Evolutionary conservation across 495 filamentous ascomycete species (phyloP).

Genomic region (Trypethelium eluteriae): DNA sequence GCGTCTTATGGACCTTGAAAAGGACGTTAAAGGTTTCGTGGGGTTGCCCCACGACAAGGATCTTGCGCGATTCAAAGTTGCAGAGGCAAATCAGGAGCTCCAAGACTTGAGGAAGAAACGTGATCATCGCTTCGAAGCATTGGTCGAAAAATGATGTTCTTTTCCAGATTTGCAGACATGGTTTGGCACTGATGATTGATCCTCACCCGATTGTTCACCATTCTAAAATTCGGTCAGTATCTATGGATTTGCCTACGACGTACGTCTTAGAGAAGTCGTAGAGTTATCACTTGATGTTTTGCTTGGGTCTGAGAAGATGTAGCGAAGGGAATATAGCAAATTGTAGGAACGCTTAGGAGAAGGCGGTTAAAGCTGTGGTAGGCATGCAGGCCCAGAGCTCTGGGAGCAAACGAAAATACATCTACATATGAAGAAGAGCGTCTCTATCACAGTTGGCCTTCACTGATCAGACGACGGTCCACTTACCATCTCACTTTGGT

Average conservation of each 20-base stretch:
- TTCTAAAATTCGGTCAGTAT: background rate
- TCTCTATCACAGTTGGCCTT: too few species aligned
- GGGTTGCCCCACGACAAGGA: slow-evolving; percentile 1
- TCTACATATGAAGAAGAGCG: too few species aligned
- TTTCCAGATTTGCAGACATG: too few species aligned
- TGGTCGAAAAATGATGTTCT: background rate
- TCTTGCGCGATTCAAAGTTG: slow-evolving; percentile 4
- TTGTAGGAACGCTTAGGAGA: too few species aligned
- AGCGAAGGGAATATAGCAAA: too few species aligned
- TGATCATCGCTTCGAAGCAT: background rate
- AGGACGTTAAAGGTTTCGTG: background rate
- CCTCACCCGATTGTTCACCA: background rate
- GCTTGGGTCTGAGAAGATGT: too few species aligned
- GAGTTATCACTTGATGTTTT: background rate
- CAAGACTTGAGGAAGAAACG: background rate
- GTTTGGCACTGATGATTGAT: background rate
- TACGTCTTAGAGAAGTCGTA: background rate
- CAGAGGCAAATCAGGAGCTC: slow-evolving; percentile 1
- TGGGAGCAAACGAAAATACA: too few species aligned
- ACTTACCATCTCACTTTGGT: too few species aligned
- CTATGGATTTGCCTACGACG: background rate
- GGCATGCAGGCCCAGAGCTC: too few species aligned
- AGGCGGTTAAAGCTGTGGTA: too few species aligned
- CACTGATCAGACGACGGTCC: too few species aligned
- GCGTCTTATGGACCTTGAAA: background rate